Evolutionary conservation across 169 alveolate genomes (phyloP).

Genomic region (Cryptosporidium ubiquitum): DNA sequence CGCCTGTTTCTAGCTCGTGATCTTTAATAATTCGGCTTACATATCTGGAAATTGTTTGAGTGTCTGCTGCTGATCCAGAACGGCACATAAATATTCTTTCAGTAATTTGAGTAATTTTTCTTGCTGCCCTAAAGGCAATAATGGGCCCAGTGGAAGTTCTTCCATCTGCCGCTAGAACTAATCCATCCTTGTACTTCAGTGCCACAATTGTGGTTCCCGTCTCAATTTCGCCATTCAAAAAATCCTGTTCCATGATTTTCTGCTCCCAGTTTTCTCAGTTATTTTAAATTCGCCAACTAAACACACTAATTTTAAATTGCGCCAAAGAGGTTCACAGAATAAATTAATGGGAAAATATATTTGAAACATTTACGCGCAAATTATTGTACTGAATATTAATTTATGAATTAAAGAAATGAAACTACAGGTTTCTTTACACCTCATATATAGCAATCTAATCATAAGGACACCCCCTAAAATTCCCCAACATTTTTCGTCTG

Average conservation of each 20-base stretch:
- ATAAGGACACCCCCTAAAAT: not conserved
- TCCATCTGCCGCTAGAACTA: constrained; percentile 93
- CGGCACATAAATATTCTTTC: constrained; percentile 91
- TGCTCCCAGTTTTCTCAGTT: not conserved
- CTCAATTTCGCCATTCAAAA: constrained; percentile 75
- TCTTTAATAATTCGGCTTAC: constrained; percentile 41
- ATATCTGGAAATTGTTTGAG: constrained; percentile 82
- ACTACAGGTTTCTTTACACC: not conserved
- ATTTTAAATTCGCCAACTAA: constrained; percentile 4
- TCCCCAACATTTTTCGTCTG: not conserved
- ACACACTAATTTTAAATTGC: constrained; percentile 21
- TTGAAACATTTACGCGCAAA: not conserved
- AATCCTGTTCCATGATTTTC: constrained; percentile 23
- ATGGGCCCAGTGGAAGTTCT: constrained; percentile 93
- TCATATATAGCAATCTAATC: not conserved
- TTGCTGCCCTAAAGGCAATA: constrained; percentile 90
- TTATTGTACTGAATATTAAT: not conserved
- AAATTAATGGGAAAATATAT: not conserved
- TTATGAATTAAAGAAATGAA: no score
- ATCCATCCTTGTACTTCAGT: constrained; percentile 89
- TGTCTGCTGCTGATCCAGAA: constrained; percentile 95
- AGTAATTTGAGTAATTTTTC: constrained; percentile 89
- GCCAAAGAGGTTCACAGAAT: constrained; percentile 39
- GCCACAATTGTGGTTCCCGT: constrained; percentile 93
- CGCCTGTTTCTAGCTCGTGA: constrained; percentile 73